phyloP scores from a whole-genome alignment of 1,284 basidiomycete species.

The Rhodotorula sp. region DNA sequence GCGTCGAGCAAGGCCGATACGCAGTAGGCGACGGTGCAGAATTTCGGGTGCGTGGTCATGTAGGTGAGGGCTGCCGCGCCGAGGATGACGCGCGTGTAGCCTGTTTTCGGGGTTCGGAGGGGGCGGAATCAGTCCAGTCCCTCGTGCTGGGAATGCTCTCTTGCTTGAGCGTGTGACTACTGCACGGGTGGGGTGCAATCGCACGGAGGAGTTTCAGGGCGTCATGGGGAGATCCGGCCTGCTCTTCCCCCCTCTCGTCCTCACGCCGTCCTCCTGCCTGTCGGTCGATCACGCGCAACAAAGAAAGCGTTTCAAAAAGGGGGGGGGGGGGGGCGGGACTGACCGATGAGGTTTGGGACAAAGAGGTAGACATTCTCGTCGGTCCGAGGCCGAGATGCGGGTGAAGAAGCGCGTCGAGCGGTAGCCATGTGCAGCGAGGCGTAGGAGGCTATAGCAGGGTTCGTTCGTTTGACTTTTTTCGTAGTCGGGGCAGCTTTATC shows the following conservation, averaged over 20 bases:
- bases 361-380: constrained; percentile 91
- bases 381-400: constrained; percentile 19
- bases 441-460: background rate
- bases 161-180: no score
- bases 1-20: constrained; percentile 94
- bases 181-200: no score
- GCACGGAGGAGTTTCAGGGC: background rate
- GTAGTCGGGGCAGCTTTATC: no score
- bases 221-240: background rate
- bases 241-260: no score
- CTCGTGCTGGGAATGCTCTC: background rate
- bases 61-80: constrained; percentile 86
- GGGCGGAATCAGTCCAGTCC: background rate
- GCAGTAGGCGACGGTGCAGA: constrained; percentile 85
- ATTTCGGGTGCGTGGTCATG: constrained; percentile 92
- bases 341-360: constrained; percentile 92
- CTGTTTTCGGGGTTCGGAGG: constrained; percentile 51
- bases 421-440: background rate
- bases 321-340: constrained; percentile 43
- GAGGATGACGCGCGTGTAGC: constrained; percentile 86
- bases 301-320: background rate
- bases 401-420: background rate
- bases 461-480: no score
- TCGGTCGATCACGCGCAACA: background rate
- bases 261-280: no score